phyloP scores from a whole-genome alignment of 2,329 filamentous ascomycete genomes.

The Aspergillus sojae region DNA sequence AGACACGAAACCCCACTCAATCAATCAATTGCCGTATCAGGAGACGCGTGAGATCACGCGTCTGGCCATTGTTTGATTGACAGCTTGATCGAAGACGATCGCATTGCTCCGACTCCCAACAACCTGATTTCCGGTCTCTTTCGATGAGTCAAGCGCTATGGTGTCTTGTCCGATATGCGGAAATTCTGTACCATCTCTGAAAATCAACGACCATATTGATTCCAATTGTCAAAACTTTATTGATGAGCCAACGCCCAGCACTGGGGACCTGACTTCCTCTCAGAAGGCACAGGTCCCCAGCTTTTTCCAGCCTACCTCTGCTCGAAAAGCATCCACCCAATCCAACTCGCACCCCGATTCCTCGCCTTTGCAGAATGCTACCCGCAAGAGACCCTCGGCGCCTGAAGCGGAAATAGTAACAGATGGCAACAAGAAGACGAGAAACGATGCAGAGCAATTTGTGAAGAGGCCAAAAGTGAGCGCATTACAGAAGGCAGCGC shows the following conservation, averaged over 20 bases:
- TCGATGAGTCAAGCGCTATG: conserved; percentile 32
- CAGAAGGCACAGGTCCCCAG: conserved; percentile 49
- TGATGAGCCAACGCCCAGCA: conserved; percentile 49
- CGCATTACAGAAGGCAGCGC: conserved; percentile 70
- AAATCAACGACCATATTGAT: conserved; percentile 92
- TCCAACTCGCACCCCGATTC: conserved; percentile 24
- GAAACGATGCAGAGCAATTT: conserved; percentile 40
- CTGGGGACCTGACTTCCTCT: conserved; percentile 43
- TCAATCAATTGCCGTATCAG: neutral
- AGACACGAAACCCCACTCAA: neutral
- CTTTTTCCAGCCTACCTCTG: conserved; percentile 59
- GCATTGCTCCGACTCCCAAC: neutral
- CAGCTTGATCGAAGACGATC: neutral
- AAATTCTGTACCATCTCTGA: conserved; percentile 53
- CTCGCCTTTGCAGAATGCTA: conserved; percentile 29
- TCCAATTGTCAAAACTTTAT: conserved; percentile 73
- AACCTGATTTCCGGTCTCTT: neutral
- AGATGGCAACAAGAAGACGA: conserved; percentile 25
- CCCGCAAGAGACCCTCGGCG: conserved; percentile 37
- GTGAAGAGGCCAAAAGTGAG: conserved; percentile 69
- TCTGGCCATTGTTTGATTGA: neutral
- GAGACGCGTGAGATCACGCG: conserved; percentile 15
- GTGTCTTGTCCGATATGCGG: conserved; percentile 83
- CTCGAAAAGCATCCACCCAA: conserved; percentile 42
- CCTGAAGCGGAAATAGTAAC: conserved; percentile 26